A percentile compares a stretch with the other conserved stretches of the same genome.
Evolutionary conservation across 305 asterid species (phyloP).

Genomic region (Striga hermonthica): DNA sequence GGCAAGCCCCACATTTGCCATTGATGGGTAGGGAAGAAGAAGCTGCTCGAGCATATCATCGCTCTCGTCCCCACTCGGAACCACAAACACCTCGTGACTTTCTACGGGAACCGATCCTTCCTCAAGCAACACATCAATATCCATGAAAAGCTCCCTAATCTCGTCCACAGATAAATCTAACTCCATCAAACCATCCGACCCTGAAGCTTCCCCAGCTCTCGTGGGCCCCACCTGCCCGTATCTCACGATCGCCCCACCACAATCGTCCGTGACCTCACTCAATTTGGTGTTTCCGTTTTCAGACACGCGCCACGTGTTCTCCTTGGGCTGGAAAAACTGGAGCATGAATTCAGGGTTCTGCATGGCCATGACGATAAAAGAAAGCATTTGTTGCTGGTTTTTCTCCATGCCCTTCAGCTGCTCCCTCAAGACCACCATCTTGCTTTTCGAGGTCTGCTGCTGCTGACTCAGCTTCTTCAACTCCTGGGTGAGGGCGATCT

Average conservation of each 20-base stretch:
- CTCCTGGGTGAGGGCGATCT: slow-evolving; percentile 59
- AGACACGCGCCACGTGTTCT: slow-evolving; percentile 49
- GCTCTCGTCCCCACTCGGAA: slow-evolving; percentile 52
- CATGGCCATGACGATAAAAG: slow-evolving; percentile 95
- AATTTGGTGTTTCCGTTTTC: slow-evolving; percentile 49
- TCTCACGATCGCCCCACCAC: slow-evolving; percentile 50
- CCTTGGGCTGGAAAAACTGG: slow-evolving; percentile 79
- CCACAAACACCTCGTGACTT: slow-evolving; percentile 46
- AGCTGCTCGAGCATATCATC: slow-evolving; percentile 64
- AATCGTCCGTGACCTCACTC: slow-evolving; percentile 57
- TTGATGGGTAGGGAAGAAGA: slow-evolving; percentile 48
- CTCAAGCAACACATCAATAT: slow-evolving; percentile 50
- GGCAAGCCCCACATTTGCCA: slow-evolving; percentile 31
- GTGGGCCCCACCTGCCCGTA: slow-evolving; percentile 45
- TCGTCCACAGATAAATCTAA: slow-evolving; percentile 64
- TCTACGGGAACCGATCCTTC: slow-evolving; percentile 44
- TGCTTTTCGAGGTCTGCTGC: slow-evolving; percentile 71
- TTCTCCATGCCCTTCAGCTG: slow-evolving; percentile 84
- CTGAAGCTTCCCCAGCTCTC: slow-evolving; percentile 28
- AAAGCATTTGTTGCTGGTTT: slow-evolving; percentile 92
- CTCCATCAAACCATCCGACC: slow-evolving; percentile 53
- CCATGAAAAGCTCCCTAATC: slow-evolving; percentile 57
- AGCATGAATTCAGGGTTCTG: slow-evolving; percentile 74
- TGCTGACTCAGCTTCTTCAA: slow-evolving; percentile 59
- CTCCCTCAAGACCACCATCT: slow-evolving; percentile 53